A percentile compares a stretch with the other conserved stretches of the same genome.
phyloP scores from a whole-genome alignment of 2,329 filamentous ascomycete genomes.

The Fusarium ambrosium region DNA sequence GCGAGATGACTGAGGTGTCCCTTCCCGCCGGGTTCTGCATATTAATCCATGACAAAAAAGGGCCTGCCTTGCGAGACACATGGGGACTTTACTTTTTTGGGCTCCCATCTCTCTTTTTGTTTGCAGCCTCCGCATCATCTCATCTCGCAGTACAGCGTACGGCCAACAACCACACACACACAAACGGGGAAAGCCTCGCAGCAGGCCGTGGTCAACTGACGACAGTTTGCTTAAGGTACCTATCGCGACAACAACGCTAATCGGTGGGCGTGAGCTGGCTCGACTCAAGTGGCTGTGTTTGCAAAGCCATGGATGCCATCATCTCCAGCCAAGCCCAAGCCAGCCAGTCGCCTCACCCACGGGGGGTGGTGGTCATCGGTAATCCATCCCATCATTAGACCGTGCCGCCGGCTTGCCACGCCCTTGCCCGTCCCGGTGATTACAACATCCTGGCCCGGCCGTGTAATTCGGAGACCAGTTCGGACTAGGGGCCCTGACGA shows the following conservation, averaged over 20 bases:
- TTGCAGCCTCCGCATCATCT: constrained; percentile 29
- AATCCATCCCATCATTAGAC: not conserved
- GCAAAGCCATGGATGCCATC: not conserved
- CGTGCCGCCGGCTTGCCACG: not conserved
- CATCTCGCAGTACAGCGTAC: constrained; percentile 20
- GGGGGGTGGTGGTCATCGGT: not conserved
- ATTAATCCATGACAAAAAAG: not conserved
- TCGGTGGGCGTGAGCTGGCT: not conserved
- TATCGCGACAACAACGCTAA: constrained; percentile 42
- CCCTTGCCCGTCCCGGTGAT: not conserved
- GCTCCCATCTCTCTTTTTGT: not conserved
- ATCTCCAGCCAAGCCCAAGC: not conserved
- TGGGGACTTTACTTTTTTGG: not conserved
- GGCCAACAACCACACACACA: constrained; percentile 3
- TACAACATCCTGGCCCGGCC: not conserved
- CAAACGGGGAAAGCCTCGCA: constrained; percentile 23
- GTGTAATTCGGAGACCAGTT: not conserved
- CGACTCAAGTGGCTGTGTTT: not conserved
- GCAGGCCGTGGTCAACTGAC: constrained; percentile 26
- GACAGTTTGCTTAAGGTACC: not conserved
- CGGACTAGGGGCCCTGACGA: constrained; percentile 1
- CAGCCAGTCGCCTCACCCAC: constrained; percentile 5
- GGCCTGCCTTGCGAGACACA: not conserved
- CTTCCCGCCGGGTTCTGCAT: not conserved
- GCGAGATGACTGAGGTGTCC: constrained; percentile 1